These are phyloP conservation scores for Aspergillus sp. DNA, from an alignment of 2,329 filamentous ascomycete genomes.

Conservation along the genomic window DNA sequence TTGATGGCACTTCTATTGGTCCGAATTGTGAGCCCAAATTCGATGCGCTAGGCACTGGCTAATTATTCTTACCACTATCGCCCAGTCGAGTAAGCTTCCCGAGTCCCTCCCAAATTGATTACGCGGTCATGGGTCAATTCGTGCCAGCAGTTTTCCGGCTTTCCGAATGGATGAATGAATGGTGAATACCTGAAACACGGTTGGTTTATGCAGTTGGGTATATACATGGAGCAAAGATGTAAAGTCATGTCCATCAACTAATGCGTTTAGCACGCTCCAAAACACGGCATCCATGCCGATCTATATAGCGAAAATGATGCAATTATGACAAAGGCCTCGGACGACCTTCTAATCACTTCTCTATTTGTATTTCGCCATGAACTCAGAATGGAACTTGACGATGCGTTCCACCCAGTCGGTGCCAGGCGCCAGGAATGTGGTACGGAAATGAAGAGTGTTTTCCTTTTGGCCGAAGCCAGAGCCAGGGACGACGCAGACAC, in stretches of 20 bases:
- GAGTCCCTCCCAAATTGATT: background rate
- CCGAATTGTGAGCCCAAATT: background rate
- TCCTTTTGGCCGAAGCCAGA: constrained; percentile 94
- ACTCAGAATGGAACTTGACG: constrained; percentile 86
- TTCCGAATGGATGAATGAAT: background rate
- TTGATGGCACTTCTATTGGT: no score
- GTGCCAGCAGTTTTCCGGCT: background rate
- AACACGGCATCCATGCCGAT: background rate
- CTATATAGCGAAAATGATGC: constrained; percentile 7
- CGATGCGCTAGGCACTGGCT: background rate
- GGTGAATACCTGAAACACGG: background rate
- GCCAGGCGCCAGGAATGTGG: constrained; percentile 93
- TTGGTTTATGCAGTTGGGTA: constrained; percentile 6
- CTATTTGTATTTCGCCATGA: constrained; percentile 74
- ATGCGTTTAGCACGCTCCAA: background rate
- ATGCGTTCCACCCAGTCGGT: constrained; percentile 92
- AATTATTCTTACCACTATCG: background rate
- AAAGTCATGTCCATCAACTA: constrained; percentile 6
- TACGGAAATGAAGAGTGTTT: constrained; percentile 89
- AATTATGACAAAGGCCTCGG: background rate
- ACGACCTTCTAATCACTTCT: background rate
- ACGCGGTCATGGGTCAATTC: background rate
- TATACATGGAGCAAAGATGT: constrained; percentile 12
- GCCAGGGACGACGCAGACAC: constrained; percentile 91
- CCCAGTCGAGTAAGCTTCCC: background rate